A percentile compares a stretch with the other conserved stretches of the same genome.
These are phyloP conservation scores for Oryza coarctata DNA, from an alignment of 176 grass and related monocot species.

Conservation along the genomic window DNA sequence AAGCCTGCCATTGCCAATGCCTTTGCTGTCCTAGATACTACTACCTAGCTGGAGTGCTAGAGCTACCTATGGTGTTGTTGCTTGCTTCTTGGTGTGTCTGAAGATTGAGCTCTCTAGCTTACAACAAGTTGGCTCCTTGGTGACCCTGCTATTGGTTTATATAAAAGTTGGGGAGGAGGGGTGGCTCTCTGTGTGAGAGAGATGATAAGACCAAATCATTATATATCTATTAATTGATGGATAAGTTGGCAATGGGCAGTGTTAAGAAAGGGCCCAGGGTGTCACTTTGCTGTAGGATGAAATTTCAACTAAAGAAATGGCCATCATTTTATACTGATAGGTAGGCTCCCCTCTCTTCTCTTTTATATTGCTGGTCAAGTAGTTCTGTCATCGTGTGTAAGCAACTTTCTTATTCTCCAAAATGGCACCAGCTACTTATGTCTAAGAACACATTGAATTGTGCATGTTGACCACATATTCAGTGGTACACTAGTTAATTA, in stretches of 20 bases:
- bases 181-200: neutral
- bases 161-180: slow-evolving; percentile 26
- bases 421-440: slow-evolving; percentile 6
- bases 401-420: neutral
- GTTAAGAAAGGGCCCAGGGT: slow-evolving; percentile 33
- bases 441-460: neutral
- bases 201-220: slow-evolving; percentile 50
- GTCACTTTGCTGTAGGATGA: slow-evolving; percentile 33
- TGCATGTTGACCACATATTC: neutral
- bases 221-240: slow-evolving; percentile 50
- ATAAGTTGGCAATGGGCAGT: slow-evolving; percentile 39
- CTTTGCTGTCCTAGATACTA: neutral
- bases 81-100: slow-evolving; percentile 8
- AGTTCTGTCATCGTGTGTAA: neutral
- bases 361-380: slow-evolving; percentile 15
- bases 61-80: neutral
- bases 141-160: slow-evolving; percentile 42
- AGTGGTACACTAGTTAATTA: too few relatives aligned
- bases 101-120: slow-evolving; percentile 30
- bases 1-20: slow-evolving; percentile 42
- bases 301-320: slow-evolving; percentile 35
- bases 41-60: neutral
- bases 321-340: slow-evolving; percentile 10
- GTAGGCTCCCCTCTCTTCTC: slow-evolving; percentile 26
- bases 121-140: slow-evolving; percentile 29